Evolutionary conservation across 108 stramenopile species (phyloP), one percentile per base, ranked within the genome.

Genomic region (Pseudonitzschia multistriata): DNA sequence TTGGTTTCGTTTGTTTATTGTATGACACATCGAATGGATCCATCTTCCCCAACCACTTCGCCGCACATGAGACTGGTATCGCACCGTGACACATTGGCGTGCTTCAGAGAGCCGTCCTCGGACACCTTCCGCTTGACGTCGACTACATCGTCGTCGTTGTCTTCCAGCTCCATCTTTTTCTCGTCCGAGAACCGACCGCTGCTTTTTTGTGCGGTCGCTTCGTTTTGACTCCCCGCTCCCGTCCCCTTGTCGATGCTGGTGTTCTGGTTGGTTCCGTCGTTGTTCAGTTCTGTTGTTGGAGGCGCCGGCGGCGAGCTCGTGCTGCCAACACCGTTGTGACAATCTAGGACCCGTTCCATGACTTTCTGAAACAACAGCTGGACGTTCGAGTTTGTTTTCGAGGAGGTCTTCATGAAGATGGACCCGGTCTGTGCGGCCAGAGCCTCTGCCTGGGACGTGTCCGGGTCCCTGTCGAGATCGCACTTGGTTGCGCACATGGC

Each of bases 401-500:
- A 83, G 11, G 89, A 90, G 21, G 92, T 93, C 40, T 70, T 74
- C 13, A 89, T 35, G 56, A 85, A 88, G 53, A 89, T 53, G 24
- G 89, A 85, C 30, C 78, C 88, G n/a, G 76, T 60, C 34, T 71
- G 52, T 28, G 53, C 45, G 10, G 92, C 92, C 49, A 87, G 77
- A 42, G 76, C 65, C 56, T 90, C 73, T 34, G 83, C 92, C 49
- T 88, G 83, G 24, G 39, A 22, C 14, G 71, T 72, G 45, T 72
- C 65, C 3, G 56, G 59, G 30, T 63, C 45, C 13, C 27, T 33
- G 15, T 33, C 66, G 11, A 91, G 70, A 76, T 94, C 93, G 14
- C 71, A 70, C 72, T 94, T 94, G 6, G 85, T 78, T n/a, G 88
- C 90, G 29, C 84, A 86, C 56, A 94, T 86, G 5, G 78, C 84